Base-by-base conservation (phyloP, 352 stramenopile genomes). In the Halophytophthora polymorphica region DNA sequence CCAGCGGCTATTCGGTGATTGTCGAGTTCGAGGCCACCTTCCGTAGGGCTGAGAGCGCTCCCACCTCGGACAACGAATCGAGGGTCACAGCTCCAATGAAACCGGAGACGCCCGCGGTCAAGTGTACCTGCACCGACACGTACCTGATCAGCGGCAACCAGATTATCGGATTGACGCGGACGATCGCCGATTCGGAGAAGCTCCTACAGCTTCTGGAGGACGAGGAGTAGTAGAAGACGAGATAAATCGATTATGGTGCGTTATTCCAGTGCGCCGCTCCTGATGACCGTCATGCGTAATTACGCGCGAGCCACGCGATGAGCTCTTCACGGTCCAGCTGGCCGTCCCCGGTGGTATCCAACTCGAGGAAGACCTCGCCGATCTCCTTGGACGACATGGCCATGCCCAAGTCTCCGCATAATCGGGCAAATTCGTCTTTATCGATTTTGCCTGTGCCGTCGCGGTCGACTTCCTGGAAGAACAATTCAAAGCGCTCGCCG, bases 181-280 rank as follows among this genome's bases (percentile, higher is more conserved):
- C 82, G 13, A 89, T 92, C 40, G 82, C 72, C 7, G 78, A 90
- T 45, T 88, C 77, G 11, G 79, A 92, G 49, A 92, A 92, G 52
- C 64, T 92, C 18, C 49, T 92, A 37, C 61, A 83, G 50, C 67
- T 89, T 50, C 61, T 89, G 22, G 61, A 69, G 56, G 64, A 77
- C 12, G 73, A 84, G 39, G 57, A 66, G 45, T 64, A 66, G n/a
- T n/a, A n/a, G n/a, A n/a, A n/a, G n/a, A n/a, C n/a, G 39, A 60
- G 43, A 56, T 36, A 66, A 35, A 56, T 48, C 40, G 14, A 50
- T 58, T 31, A 31, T 31, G 25, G 45, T 63, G 44, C 22, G 53
- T 29, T 52, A 60, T 49, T 50, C 42, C 13, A 61, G 39, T 39
- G 43, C 18, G 22, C 6, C 6, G 33, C 18, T 31, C 7, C 34